Conservation (phyloP, 2,329 filamentous ascomycete genomes). For the Venturia nashicola region DNA sequence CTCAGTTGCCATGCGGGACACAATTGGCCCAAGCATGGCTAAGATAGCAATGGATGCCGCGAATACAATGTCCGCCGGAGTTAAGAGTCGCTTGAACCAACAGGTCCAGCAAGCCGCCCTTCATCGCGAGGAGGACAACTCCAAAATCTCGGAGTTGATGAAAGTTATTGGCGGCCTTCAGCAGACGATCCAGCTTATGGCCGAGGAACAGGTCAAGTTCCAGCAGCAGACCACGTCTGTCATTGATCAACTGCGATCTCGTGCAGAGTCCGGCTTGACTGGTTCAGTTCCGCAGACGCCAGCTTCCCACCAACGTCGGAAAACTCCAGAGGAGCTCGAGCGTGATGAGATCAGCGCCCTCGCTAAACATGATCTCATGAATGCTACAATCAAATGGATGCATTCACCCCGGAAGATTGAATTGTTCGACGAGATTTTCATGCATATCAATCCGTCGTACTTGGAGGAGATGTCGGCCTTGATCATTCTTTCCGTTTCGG, state of each 20-base stretch:
- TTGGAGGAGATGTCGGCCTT: constrained; percentile 43
- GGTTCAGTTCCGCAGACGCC: constrained; percentile 16
- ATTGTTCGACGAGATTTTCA: constrained; percentile 51
- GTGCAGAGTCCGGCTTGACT: constrained; percentile 10
- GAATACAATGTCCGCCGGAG: constrained; percentile 53
- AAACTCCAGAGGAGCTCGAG: constrained; percentile 42
- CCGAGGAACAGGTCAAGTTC: constrained; percentile 53
- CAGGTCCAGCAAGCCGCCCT: constrained; percentile 40
- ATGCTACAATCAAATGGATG: constrained; percentile 43
- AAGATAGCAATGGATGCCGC: constrained; percentile 53
- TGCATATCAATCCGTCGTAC: constrained; percentile 44
- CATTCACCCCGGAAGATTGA: constrained; percentile 46
- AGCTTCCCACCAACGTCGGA: constrained; percentile 16
- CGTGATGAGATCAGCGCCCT: constrained; percentile 52
- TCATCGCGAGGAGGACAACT: constrained; percentile 40
- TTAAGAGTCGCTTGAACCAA: constrained; percentile 47
- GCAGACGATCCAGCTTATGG: constrained; percentile 59
- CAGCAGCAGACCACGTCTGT: constrained; percentile 42
- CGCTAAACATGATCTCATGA: constrained; percentile 38
- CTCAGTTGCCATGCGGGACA: constrained; percentile 41
- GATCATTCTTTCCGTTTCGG: constrained; percentile 47
- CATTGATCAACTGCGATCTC: constrained; percentile 22
- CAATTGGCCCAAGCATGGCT: constrained; percentile 54
- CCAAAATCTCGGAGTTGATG: constrained; percentile 63
- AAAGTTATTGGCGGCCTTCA: constrained; percentile 53